Percentiles rank a stretch among this genome's conserved stretches.
phyloP scores from a whole-genome alignment of 2,329 filamentous ascomycete genomes.

The Ceratocystis lukuohia region DNA sequence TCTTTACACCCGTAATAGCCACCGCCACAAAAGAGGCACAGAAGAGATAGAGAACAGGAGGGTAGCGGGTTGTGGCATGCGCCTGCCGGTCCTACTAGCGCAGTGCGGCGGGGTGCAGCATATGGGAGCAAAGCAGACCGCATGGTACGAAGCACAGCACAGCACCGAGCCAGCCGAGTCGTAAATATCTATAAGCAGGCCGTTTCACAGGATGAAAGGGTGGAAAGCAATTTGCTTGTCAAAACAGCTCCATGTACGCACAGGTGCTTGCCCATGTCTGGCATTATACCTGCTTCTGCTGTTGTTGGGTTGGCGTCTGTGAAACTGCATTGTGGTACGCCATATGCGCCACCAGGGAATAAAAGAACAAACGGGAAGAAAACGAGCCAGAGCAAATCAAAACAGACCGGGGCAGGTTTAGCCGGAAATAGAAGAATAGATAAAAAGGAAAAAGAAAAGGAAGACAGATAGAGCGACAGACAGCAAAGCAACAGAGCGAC shows the following conservation, averaged over 20 bases:
- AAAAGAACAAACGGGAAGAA: neutral
- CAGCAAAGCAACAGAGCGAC: too few relatives aligned
- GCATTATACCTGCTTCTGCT: neutral
- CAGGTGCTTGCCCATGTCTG: neutral
- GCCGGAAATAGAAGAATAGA: neutral
- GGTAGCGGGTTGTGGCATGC: constrained; percentile 1
- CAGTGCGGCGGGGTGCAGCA: too few relatives aligned
- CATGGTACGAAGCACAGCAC: neutral
- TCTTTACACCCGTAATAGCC: neutral
- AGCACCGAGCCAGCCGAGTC: neutral
- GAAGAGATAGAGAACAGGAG: neutral
- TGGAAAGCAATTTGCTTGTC: neutral
- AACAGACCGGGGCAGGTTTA: neutral
- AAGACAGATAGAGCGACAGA: neutral
- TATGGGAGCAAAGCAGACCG: neutral
- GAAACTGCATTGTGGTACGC: neutral
- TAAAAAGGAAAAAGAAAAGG: neutral
- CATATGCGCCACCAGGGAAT: neutral
- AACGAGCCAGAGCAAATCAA: neutral
- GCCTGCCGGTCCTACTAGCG: neutral
- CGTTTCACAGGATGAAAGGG: neutral
- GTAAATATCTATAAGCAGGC: neutral
- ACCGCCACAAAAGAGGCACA: neutral
- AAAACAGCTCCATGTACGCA: neutral
- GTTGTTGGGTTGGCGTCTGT: neutral